Evolutionary conservation across 1,284 basidiomycete species (phyloP).

Genomic region (Rhodotorula sp.): DNA sequence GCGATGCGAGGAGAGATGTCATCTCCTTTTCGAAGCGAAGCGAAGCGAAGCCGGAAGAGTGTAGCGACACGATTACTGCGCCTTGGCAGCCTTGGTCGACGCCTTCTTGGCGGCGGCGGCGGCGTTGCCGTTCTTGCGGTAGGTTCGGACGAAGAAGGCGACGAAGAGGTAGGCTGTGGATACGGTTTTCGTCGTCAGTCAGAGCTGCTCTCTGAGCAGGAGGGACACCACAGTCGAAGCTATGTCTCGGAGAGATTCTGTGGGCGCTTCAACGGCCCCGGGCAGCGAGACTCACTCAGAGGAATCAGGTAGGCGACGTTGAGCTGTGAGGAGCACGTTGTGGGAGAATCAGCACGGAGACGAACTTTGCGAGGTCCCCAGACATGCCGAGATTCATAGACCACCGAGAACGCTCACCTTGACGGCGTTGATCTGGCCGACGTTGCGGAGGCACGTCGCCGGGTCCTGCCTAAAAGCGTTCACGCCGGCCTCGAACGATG

Average conservation of each 20-base stretch:
- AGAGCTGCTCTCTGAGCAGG: no score
- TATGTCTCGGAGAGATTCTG: no score
- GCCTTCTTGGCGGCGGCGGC: constrained; percentile 1
- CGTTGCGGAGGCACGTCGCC: constrained; percentile 30
- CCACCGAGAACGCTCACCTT: not conserved
- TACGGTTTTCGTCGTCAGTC: no score
- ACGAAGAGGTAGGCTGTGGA: constrained; percentile 33
- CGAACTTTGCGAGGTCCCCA: no score
- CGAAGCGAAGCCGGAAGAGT: not conserved
- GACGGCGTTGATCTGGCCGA: constrained; percentile 26
- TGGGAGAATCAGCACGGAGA: not conserved
- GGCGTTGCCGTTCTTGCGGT: constrained; percentile 15
- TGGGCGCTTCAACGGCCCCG: not conserved
- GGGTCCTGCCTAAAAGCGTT: constrained; percentile 15
- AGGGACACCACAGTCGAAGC: not conserved
- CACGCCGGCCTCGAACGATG: constrained; percentile 21
- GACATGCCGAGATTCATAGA: no score
- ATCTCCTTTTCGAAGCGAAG: constrained; percentile 34
- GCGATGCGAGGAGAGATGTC: not conserved
- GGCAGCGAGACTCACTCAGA: not conserved
- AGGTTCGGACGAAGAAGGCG: constrained; percentile 36
- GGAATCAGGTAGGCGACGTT: constrained; percentile 29
- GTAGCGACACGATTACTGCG: not conserved
- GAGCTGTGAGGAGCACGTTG: not conserved
- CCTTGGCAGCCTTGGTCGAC: not conserved